A percentile compares a stretch with the other conserved stretches of the same genome.
These are phyloP conservation scores for Coffea canephora DNA, from an alignment of 257 asterid genomes.

Conservation along the genomic window DNA sequence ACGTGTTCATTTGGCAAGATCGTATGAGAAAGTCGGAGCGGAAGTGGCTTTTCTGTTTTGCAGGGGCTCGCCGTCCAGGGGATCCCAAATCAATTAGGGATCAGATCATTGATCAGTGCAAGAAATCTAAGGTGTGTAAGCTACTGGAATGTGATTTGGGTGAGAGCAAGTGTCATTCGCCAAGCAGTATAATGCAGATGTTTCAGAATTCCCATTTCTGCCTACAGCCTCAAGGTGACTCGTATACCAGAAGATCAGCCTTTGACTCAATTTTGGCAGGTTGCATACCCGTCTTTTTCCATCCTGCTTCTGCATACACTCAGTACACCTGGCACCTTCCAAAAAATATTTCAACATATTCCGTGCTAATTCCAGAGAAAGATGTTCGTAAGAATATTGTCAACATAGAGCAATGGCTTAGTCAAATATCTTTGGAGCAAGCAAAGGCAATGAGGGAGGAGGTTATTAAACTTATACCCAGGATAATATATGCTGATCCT, in stretches of 20 bases:
- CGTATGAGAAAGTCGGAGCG: constrained; percentile 62
- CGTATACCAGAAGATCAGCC: constrained; percentile 85
- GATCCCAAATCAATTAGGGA: constrained; percentile 65
- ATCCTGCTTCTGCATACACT: constrained; percentile 83
- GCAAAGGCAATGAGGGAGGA: constrained; percentile 67
- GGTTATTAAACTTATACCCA: constrained; percentile 72
- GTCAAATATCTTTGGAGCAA: constrained; percentile 42
- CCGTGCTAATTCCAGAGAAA: constrained; percentile 72
- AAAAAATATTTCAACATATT: constrained; percentile 47
- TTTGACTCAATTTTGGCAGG: constrained; percentile 88
- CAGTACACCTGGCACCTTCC: constrained; percentile 95
- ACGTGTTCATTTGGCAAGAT: constrained; percentile 69
- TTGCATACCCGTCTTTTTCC: constrained; percentile 88
- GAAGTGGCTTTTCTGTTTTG: constrained; percentile 75
- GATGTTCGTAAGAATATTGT: constrained; percentile 47
- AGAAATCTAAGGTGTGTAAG: constrained; percentile 49
- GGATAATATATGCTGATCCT: constrained; percentile 75
- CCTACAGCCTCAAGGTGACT: constrained; percentile 87
- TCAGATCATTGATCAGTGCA: constrained; percentile 68
- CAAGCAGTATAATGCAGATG: constrained; percentile 81
- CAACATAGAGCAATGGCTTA: constrained; percentile 60
- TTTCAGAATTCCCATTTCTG: constrained; percentile 79
- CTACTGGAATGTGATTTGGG: constrained; percentile 69
- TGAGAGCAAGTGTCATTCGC: constrained; percentile 84
- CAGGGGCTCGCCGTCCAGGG: constrained; percentile 87